Conservation (phyloP, 805 yeast genomes). For the Monosporozyma yasuniensis region DNA sequence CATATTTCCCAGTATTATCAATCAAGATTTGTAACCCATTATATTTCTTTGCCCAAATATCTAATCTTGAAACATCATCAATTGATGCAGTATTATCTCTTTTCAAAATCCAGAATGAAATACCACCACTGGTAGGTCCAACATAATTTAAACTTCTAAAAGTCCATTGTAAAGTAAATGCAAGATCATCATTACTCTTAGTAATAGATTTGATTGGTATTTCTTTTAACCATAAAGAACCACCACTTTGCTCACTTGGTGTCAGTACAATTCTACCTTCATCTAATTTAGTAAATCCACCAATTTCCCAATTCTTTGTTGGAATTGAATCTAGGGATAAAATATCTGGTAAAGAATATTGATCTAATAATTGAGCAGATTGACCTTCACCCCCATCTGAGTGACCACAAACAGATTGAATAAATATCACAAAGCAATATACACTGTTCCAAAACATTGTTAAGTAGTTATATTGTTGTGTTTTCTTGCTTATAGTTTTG, state of each 20-base stretch:
- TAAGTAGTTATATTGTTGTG: neutral
- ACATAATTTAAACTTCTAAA: slow-evolving; percentile 50
- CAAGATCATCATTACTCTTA: slow-evolving; percentile 13
- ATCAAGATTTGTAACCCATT: slow-evolving; percentile 58
- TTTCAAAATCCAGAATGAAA: slow-evolving; percentile 47
- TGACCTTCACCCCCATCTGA: neutral
- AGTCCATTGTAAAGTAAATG: slow-evolving; percentile 53
- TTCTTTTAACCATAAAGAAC: slow-evolving; percentile 39
- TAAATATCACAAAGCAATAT: neutral
- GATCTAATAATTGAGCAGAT: slow-evolving; percentile 10
- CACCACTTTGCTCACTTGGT: slow-evolving; percentile 33
- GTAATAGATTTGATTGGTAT: slow-evolving; percentile 16
- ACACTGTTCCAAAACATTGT: neutral
- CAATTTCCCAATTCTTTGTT: slow-evolving; percentile 30
- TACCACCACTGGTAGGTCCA: slow-evolving; percentile 46
- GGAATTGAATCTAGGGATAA: slow-evolving; percentile 17
- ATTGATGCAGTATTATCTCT: slow-evolving; percentile 2
- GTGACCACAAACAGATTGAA: neutral
- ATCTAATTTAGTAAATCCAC: slow-evolving; percentile 34
- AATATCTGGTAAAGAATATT: slow-evolving; percentile 32
- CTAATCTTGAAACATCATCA: slow-evolving; percentile 18
- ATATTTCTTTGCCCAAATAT: slow-evolving; percentile 35
- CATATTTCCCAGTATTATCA: slow-evolving; percentile 41
- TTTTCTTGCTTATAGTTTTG: neutral
- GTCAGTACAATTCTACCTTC: slow-evolving; percentile 50